phyloP scores from a whole-genome alignment of 2,329 filamentous ascomycete species.

The Thelonectria blattea region DNA sequence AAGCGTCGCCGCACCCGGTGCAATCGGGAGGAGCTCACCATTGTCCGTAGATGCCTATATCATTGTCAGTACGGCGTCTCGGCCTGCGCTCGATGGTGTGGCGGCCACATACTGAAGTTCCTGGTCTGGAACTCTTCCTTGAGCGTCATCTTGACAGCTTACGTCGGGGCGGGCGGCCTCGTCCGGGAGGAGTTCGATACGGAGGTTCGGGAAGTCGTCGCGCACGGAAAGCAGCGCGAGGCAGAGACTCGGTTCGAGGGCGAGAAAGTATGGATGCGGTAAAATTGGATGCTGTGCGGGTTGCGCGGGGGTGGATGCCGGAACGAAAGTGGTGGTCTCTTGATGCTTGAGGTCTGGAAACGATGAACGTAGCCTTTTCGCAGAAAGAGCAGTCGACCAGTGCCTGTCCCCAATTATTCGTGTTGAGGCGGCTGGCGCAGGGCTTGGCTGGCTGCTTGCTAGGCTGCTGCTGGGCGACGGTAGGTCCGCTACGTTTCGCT shows the following conservation, averaged over 20 bases:
- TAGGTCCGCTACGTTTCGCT: neutral
- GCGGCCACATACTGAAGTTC: conserved; percentile 70
- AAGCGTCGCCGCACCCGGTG: conserved; percentile 7
- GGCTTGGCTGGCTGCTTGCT: no score
- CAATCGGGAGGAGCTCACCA: conserved; percentile 60
- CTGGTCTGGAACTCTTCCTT: conserved; percentile 74
- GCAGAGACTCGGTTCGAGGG: conserved; percentile 5
- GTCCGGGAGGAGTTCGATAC: conserved; percentile 28
- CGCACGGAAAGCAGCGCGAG: conserved; percentile 17
- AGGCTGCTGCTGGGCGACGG: conserved; percentile 28
- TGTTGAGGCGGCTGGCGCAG: conserved; percentile 37
- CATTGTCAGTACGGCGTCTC: conserved; percentile 41
- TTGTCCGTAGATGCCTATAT: conserved; percentile 75
- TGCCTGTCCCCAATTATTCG: conserved; percentile 32
- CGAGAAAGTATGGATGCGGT: conserved; percentile 13
- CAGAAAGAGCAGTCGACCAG: conserved; percentile 24
- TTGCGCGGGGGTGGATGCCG: conserved; percentile 28
- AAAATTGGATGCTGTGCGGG: conserved; percentile 23
- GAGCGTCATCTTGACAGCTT: conserved; percentile 66
- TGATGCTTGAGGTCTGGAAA: conserved; percentile 36
- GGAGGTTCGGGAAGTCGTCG: conserved; percentile 14
- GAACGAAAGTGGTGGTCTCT: conserved; percentile 20
- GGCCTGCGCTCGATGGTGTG: conserved; percentile 6
- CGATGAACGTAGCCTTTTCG: conserved; percentile 44
- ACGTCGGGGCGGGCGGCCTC: conserved; percentile 26